Conservation (phyloP, 2,329 filamentous ascomycete species). For the Alternaria ethzedia region DNA sequence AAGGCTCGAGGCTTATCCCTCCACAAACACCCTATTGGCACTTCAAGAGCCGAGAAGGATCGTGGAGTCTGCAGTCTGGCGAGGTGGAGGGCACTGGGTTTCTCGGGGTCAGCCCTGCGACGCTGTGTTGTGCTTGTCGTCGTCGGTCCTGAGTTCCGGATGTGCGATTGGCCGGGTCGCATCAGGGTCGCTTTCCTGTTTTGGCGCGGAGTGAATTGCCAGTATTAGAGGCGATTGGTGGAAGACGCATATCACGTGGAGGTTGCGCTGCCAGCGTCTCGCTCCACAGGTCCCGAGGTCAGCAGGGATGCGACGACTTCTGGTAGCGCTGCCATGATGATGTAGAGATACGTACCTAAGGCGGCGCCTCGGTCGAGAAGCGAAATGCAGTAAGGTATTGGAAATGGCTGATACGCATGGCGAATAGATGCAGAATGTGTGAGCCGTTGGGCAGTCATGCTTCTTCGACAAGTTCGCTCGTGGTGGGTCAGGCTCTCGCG, state of each 20-base stretch:
- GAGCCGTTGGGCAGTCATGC: constrained; percentile 13
- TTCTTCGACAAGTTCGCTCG: constrained; percentile 7
- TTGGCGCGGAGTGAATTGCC: constrained; percentile 25
- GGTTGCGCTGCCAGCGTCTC: constrained; percentile 11
- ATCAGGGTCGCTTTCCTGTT: constrained; percentile 14
- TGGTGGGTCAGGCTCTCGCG: constrained; percentile 3
- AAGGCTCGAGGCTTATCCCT: constrained; percentile 8
- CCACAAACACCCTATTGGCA: constrained; percentile 14
- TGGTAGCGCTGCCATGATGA: constrained; percentile 13
- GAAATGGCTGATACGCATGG: constrained; percentile 11
- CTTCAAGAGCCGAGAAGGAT: constrained; percentile 21
- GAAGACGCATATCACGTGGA: constrained; percentile 24
- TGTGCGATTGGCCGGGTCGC: constrained; percentile 8
- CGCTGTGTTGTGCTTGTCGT: constrained; percentile 5
- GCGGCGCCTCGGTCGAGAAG: constrained; percentile 11
- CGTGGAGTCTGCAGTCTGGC: constrained; percentile 18
- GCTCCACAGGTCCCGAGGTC: constrained; percentile 26
- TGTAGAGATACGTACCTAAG: constrained; percentile 8
- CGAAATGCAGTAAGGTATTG: constrained; percentile 17
- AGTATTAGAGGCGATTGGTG: constrained; percentile 16
- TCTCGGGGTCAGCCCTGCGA: constrained; percentile 30
- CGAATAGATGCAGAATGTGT: not conserved
- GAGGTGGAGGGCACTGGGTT: constrained; percentile 23
- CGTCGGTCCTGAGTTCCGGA: constrained; percentile 8
- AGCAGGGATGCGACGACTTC: constrained; percentile 13